phyloP scores from a whole-genome alignment of 305 asterid genomes.

The Caryopteris hybrid region DNA sequence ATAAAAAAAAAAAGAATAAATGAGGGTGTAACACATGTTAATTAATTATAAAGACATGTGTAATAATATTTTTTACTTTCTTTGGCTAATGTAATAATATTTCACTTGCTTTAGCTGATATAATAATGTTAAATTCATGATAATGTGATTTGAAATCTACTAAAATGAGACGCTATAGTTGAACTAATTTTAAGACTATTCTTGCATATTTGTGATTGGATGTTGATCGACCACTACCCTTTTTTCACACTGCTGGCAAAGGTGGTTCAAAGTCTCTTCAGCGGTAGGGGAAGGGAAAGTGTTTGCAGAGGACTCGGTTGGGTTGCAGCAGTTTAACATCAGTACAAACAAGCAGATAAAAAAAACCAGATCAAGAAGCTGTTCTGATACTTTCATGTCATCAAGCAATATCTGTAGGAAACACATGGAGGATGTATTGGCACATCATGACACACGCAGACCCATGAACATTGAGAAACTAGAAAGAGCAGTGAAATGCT shows the following conservation, averaged over 20 bases:
- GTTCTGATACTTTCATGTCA: conserved; percentile 83
- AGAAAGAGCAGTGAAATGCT: neutral
- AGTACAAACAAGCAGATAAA: conserved; percentile 64
- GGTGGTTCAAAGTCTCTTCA: conserved; percentile 69
- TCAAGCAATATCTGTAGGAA: conserved; percentile 77
- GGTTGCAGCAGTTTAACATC: conserved; percentile 72
- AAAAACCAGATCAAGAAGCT: conserved; percentile 77
- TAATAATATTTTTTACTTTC: too few species aligned
- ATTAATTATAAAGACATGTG: too few species aligned
- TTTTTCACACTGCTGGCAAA: conserved; percentile 99
- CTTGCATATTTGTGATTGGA: too few species aligned
- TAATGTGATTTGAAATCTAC: too few species aligned
- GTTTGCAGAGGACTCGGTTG: conserved; percentile 45
- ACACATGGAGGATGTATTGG: conserved; percentile 15
- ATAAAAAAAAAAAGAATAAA: too few species aligned
- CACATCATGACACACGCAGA: neutral
- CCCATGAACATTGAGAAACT: neutral
- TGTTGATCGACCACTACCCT: too few species aligned
- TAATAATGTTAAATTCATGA: too few species aligned
- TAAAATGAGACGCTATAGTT: too few species aligned
- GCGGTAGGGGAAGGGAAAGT: conserved; percentile 48
- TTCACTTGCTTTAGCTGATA: too few species aligned
- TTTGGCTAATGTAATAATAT: too few species aligned
- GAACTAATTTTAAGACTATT: too few species aligned
- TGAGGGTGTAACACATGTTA: too few species aligned